Evolutionary conservation across 129 eudicot species (phyloP), one percentile per base, ranked within the genome.

Genomic region (Tagetes erecta): DNA sequence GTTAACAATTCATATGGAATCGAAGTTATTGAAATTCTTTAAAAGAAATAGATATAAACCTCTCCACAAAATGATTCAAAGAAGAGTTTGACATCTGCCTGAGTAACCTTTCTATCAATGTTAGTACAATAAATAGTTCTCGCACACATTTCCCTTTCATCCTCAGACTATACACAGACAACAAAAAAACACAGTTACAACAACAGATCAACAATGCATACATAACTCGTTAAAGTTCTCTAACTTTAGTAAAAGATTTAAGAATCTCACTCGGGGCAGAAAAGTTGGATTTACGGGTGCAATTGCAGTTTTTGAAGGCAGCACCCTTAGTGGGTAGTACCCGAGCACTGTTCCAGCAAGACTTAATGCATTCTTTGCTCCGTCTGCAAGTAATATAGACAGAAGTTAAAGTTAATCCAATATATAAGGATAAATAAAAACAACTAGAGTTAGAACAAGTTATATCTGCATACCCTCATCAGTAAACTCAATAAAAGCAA

Each of bases 101-200:
- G 99, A 44, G 99, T 88, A 77, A 91, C 87, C 98, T 90, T 93
- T 84, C 91, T 90, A 49, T 93, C 98, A 67, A 93, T 93, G 87
- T 93, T 90, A 72, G 98, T 83, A 69, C 97, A 90, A 63, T 93
- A 93, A 62, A 93, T 88, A 79, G 98, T 93, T 71, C 97, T 84
- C 68, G 97, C 89, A 56, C 98, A 93, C 98, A 90, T 93, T 83
- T 93, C 98, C 84, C 98, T 79, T 82, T 93, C 98, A 84, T 93
- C 97, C 77, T 90, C 98, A 74, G 95, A 84, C 88, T 84, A 71
- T 8, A 60, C 73, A 45, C 47, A 51, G 64, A 66, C 76, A 63
- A 72, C n/a, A 64, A 20, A 12, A 73, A 34, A 35, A 65, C 8
- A 57, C 10, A 38, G 67, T 71, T 41, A 52, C 31, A 9, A 47